Evolutionary conservation across 148 eudicot species (phyloP).

Genomic region (Salicornia ramosissima): DNA sequence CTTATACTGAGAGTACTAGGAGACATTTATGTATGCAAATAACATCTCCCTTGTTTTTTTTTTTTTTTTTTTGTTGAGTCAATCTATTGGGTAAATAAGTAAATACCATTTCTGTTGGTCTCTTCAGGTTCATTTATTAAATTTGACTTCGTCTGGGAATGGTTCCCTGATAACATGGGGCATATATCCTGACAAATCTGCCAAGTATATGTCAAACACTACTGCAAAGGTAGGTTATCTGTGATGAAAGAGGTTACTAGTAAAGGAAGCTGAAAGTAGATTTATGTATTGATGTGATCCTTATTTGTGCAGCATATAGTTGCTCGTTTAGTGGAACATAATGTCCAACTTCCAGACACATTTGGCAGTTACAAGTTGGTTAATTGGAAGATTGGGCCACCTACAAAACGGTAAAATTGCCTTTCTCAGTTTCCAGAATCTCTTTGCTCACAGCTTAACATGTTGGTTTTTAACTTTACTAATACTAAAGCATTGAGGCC

Average conservation of each 20-base stretch:
- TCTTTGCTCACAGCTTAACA: not conserved
- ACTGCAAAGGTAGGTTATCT: constrained; percentile 53
- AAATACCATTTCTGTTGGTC: not conserved
- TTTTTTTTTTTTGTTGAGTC: not conserved
- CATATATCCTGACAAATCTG: constrained; percentile 61
- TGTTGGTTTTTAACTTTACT: not conserved
- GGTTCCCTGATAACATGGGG: constrained; percentile 62
- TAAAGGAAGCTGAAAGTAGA: constrained; percentile 6
- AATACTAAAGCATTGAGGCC: not conserved
- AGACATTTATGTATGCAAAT: not conserved
- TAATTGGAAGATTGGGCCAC: constrained; percentile 59
- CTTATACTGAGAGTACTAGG: not conserved
- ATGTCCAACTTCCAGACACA: constrained; percentile 58
- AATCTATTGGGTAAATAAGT: not conserved
- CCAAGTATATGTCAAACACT: constrained; percentile 47
- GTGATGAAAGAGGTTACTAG: constrained; percentile 1
- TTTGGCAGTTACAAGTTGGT: constrained; percentile 61
- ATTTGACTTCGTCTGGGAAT: constrained; percentile 50
- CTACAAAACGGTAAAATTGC: constrained; percentile 41
- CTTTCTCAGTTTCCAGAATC: not conserved
- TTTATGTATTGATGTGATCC: constrained; percentile 14
- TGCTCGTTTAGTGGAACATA: constrained; percentile 51
- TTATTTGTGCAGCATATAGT: constrained; percentile 60
- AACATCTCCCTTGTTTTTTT: not conserved
- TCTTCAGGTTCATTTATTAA: constrained; percentile 67